phyloP scores from a whole-genome alignment of 1,284 basidiomycete species.

The Sanghuangporus weigelae region DNA sequence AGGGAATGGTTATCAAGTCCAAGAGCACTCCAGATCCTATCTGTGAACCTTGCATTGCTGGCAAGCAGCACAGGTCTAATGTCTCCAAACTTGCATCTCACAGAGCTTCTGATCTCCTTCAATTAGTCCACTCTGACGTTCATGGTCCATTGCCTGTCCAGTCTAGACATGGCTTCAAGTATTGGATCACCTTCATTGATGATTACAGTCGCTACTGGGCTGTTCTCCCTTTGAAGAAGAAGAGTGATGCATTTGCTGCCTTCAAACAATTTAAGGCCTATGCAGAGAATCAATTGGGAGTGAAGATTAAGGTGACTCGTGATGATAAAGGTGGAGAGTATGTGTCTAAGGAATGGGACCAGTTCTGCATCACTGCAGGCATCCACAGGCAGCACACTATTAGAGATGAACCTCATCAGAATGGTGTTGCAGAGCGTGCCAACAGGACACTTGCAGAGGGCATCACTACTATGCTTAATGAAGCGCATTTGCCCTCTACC shows the following conservation, averaged over 20 bases:
- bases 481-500: too few relatives aligned
- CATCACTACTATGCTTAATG: too few relatives aligned
- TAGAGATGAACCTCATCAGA: too few relatives aligned
- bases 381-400: not conserved
- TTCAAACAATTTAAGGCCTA: conserved; percentile 23
- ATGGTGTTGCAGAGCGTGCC: too few relatives aligned
- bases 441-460: too few relatives aligned
- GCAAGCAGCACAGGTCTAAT: too few relatives aligned
- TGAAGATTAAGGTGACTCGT: conserved; percentile 22
- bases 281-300: conserved; percentile 22
- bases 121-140: conserved; percentile 25
- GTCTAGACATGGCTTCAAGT: conserved; percentile 19
- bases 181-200: conserved; percentile 26
- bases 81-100: too few relatives aligned
- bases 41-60: too few relatives aligned
- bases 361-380: not conserved
- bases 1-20: too few relatives aligned
- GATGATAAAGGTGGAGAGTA: conserved; percentile 25
- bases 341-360: conserved; percentile 22
- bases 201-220: conserved; percentile 20
- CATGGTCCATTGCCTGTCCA: conserved; percentile 20
- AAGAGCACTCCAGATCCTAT: too few relatives aligned
- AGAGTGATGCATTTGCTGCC: conserved; percentile 20
- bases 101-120: too few relatives aligned
- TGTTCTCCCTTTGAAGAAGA: conserved; percentile 20